Evolutionary conservation across 345 rosid genomes (phyloP).

Genomic region (Camelina neglecta): DNA sequence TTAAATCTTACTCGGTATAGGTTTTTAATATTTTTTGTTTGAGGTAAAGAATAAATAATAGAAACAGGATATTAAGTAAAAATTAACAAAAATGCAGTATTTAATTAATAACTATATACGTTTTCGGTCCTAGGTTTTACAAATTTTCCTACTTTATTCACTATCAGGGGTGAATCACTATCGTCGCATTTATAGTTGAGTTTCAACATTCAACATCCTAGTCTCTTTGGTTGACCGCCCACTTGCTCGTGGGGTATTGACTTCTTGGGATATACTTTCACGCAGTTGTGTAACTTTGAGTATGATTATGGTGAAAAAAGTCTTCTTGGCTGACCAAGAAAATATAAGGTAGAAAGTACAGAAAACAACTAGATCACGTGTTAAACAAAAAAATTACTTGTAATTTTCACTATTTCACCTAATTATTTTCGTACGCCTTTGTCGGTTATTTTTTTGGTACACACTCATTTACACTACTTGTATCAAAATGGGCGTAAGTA

Average conservation of each 20-base stretch:
- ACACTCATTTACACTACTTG: neutral
- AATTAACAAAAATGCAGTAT: neutral
- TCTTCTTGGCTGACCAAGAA: constrained; percentile 3
- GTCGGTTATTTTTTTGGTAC: neutral
- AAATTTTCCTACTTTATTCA: neutral
- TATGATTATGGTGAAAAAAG: neutral
- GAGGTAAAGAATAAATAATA: neutral
- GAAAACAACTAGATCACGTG: constrained; percentile 23
- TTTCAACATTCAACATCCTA: constrained; percentile 28
- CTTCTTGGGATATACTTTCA: constrained; percentile 15
- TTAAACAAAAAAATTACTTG: constrained; percentile 19
- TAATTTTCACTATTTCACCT: constrained; percentile 25
- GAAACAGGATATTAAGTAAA: too few relatives aligned
- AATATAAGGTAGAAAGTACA: neutral
- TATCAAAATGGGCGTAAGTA: neutral
- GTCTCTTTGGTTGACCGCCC: constrained; percentile 41
- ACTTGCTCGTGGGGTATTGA: constrained; percentile 17
- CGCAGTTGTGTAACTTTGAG: constrained; percentile 22
- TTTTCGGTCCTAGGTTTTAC: too few relatives aligned
- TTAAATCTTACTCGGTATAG: too few relatives aligned
- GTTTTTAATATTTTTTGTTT: too few relatives aligned
- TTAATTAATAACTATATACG: too few relatives aligned
- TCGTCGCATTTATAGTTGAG: constrained; percentile 19
- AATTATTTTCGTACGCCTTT: neutral
- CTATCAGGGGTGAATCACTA: neutral